These are phyloP conservation scores for Schwanniomyces polymorphus DNA, from an alignment of 805 yeast species.

Conservation along the genomic window DNA sequence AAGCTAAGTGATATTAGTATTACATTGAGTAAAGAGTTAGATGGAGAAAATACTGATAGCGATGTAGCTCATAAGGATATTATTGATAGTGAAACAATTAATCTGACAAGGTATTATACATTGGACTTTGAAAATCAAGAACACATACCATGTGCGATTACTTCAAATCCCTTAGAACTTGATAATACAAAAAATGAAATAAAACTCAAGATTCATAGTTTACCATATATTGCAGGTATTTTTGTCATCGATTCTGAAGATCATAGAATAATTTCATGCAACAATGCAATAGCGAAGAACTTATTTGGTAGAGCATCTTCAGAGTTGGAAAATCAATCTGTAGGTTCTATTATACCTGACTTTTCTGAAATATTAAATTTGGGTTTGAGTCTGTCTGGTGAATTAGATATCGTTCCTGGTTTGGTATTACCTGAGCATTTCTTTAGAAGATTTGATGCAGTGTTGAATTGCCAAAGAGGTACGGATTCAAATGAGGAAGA, in stretches of 20 bases:
- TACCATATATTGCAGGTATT: slow-evolving; percentile 87
- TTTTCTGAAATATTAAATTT: slow-evolving; percentile 49
- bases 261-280: slow-evolving; percentile 64
- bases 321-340: slow-evolving; percentile 36
- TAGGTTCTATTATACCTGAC: slow-evolving; percentile 62
- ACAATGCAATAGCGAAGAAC: slow-evolving; percentile 74
- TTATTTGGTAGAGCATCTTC: slow-evolving; percentile 69
- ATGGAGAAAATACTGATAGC: slow-evolving; percentile 6
- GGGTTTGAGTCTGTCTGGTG: slow-evolving; percentile 32
- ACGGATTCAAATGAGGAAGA: slow-evolving; percentile 33
- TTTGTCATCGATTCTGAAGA: slow-evolving; percentile 60
- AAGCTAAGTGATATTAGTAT: slow-evolving; percentile 17
- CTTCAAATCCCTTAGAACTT: slow-evolving; percentile 57
- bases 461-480: slow-evolving; percentile 19
- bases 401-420: slow-evolving; percentile 49
- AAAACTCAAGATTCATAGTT: slow-evolving; percentile 67
- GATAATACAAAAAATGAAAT: slow-evolving; percentile 42
- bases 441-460: slow-evolving; percentile 68
- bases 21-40: slow-evolving; percentile 15
- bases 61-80: slow-evolving; percentile 18
- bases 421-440: slow-evolving; percentile 89
- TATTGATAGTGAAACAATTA: slow-evolving; percentile 36
- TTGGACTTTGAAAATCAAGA: slow-evolving; percentile 42
- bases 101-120: slow-evolving; percentile 65
- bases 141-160: slow-evolving; percentile 72